Conservation (phyloP, 371 early-diverging fungal genomes). For the Circinella minor region DNA sequence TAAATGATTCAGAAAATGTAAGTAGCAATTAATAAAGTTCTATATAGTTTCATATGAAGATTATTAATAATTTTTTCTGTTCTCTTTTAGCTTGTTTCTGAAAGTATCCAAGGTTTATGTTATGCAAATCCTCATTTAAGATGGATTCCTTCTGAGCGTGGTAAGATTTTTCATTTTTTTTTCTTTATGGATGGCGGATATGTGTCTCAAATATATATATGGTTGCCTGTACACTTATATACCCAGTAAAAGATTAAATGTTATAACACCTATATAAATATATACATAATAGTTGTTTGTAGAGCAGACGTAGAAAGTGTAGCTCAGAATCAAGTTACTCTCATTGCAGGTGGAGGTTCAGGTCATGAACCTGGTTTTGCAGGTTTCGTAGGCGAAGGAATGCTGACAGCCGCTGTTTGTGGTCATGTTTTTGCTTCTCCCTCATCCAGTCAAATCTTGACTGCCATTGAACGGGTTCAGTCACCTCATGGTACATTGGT, state of each 20-base stretch:
- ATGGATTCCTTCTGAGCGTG: slow-evolving; percentile 36
- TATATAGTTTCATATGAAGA: no score
- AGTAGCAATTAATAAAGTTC: not conserved
- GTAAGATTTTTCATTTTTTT: slow-evolving; percentile 11
- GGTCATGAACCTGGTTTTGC: slow-evolving; percentile 89
- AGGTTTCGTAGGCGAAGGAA: slow-evolving; percentile 75
- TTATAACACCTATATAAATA: not conserved
- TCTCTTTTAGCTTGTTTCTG: slow-evolving; percentile 33
- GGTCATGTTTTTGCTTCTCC: slow-evolving; percentile 89
- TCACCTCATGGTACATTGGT: slow-evolving; percentile 74
- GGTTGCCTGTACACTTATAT: no score
- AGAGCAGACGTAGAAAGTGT: slow-evolving; percentile 53
- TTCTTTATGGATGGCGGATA: not conserved
- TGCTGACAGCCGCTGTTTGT: slow-evolving; percentile 80
- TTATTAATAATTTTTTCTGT: not conserved
- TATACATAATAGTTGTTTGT: slow-evolving; percentile 49
- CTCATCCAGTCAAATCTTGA: slow-evolving; percentile 71
- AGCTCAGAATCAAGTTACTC: slow-evolving; percentile 68
- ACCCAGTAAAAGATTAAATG: no score
- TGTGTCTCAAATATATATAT: no score
- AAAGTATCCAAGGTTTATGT: slow-evolving; percentile 45
- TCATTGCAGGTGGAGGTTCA: slow-evolving; percentile 82
- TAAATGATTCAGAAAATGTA: slow-evolving; percentile 43
- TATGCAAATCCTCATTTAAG: slow-evolving; percentile 46
- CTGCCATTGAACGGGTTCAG: slow-evolving; percentile 67